phyloP scores from a whole-genome alignment of 108 stramenopile species.

The Cyclotella baltica region DNA sequence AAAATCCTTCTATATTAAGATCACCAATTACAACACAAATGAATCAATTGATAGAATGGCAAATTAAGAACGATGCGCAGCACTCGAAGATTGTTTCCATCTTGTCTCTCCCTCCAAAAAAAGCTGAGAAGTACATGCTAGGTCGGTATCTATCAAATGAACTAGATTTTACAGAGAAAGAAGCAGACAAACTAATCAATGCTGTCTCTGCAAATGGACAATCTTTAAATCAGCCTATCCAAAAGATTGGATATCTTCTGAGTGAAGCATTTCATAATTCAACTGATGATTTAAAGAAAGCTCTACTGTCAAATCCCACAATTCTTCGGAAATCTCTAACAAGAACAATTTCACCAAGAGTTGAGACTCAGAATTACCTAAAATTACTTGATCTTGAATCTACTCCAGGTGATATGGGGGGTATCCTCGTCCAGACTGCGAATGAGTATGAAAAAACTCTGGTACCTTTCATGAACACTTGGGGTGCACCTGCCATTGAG shows the following conservation, averaged over 20 bases:
- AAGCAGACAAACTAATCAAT: conserved; percentile 22
- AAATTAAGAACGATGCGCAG: conserved; percentile 10
- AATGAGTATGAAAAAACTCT: conserved; percentile 26
- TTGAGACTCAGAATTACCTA: conserved; percentile 21
- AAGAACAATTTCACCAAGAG: conserved; percentile 20
- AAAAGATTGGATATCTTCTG: conserved; percentile 35
- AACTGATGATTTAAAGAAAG: conserved; percentile 22
- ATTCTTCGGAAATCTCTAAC: conserved; percentile 30
- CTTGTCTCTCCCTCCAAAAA: conserved; percentile 12
- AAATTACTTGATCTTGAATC: conserved; percentile 32
- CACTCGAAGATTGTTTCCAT: conserved; percentile 25
- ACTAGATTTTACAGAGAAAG: conserved; percentile 23
- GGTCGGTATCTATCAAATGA: conserved; percentile 15
- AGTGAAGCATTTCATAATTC: conserved; percentile 29
- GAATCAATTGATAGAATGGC: conserved; percentile 24
- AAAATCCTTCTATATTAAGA: conserved; percentile 26
- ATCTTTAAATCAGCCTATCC: conserved; percentile 2
- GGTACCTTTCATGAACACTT: conserved; percentile 25
- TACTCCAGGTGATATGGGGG: conserved; percentile 20
- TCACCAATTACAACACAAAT: conserved; percentile 25
- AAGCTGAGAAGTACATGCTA: conserved; percentile 20
- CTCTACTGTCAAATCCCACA: conserved; percentile 16
- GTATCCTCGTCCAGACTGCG: conserved; percentile 16
- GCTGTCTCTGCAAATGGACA: not conserved
- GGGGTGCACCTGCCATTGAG: conserved; percentile 15